Conservation (phyloP, 108 stramenopile species). For the Nannochloropsis salina region DNA sequence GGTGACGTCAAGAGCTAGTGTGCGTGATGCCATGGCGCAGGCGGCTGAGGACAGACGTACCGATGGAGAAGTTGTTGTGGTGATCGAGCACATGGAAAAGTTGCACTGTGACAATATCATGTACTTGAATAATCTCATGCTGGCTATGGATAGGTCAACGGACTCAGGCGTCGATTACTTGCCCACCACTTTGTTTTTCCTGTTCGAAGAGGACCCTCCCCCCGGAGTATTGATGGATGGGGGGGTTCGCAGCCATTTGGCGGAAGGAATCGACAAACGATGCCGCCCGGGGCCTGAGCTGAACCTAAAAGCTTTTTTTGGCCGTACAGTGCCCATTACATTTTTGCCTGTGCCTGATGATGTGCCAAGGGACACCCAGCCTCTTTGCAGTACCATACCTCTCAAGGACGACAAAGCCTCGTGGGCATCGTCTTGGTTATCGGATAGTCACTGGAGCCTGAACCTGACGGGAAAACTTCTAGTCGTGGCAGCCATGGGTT, state of each 20-base stretch:
- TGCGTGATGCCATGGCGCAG: not conserved
- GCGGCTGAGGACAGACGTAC: not conserved
- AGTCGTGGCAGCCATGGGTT: not conserved
- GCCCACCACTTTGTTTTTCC: not conserved
- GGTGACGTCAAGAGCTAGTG: not conserved
- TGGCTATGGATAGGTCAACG: not conserved
- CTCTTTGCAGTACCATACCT: not conserved
- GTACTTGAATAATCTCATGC: constrained; percentile 1
- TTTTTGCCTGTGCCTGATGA: not conserved
- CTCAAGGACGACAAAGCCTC: not conserved
- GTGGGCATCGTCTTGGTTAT: not conserved
- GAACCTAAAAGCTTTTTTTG: not conserved
- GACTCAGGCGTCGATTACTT: not conserved
- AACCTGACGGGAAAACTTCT: not conserved
- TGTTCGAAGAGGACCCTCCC: constrained; percentile 14
- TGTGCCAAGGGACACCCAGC: not conserved
- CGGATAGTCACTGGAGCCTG: not conserved
- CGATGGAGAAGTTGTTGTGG: not conserved
- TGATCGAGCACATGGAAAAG: not conserved
- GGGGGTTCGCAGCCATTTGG: constrained; percentile 3
- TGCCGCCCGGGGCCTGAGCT: not conserved
- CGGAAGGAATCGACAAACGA: not conserved
- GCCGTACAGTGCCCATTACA: not conserved
- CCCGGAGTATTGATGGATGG: not conserved
- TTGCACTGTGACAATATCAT: not conserved